Evolutionary conservation across 2,329 filamentous ascomycete species (phyloP).

Genomic region (Metarhizium guizhouense): DNA sequence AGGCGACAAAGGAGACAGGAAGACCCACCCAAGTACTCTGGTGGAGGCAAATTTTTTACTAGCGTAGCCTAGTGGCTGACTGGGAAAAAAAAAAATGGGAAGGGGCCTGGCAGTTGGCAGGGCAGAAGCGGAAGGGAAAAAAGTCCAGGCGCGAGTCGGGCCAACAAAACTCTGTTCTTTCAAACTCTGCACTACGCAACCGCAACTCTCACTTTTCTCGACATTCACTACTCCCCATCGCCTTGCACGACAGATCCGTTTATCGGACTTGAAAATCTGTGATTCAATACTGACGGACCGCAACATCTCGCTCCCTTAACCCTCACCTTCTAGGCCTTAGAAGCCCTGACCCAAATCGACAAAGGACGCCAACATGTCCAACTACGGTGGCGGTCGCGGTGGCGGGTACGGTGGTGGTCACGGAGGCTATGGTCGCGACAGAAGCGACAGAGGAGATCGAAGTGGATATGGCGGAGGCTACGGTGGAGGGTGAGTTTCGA

Average conservation of each 20-base stretch:
- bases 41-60: conserved; percentile 9
- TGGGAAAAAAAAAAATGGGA: conserved; percentile 11
- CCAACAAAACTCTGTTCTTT: conserved; percentile 14
- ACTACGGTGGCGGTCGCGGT: conserved; percentile 29
- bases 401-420: conserved; percentile 22
- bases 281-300: background rate
- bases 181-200: conserved; percentile 11
- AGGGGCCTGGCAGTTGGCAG: conserved; percentile 8
- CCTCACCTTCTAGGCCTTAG: background rate
- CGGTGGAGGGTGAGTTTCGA: conserved; percentile 28
- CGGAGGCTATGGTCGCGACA: conserved; percentile 33
- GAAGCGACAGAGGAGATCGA: conserved; percentile 35
- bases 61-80: conserved; percentile 8
- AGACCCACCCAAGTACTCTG: background rate
- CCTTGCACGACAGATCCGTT: conserved; percentile 11
- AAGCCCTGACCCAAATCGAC: background rate
- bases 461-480: conserved; percentile 27
- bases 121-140: conserved; percentile 10
- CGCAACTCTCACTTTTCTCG: conserved; percentile 10
- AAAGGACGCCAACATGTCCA: conserved; percentile 32
- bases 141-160: conserved; percentile 10
- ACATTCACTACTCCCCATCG: conserved; percentile 19
- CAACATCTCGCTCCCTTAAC: background rate
- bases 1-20: conserved; percentile 5
- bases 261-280: background rate